Base-by-base conservation (phyloP, 805 yeast species). In the Tetrapisispora namnaoensis region DNA sequence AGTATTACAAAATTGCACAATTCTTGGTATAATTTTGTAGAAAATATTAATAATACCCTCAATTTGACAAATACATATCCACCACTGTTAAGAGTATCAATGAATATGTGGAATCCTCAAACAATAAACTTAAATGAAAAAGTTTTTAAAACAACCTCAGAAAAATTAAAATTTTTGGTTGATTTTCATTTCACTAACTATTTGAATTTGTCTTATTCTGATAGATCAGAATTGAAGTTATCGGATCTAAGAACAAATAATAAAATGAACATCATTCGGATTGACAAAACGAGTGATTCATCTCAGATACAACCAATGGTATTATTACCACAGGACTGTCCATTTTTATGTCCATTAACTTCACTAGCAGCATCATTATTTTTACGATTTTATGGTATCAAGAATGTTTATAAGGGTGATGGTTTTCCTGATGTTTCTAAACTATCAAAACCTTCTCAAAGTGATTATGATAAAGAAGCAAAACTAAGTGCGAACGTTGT, bases 171-270 rank as follows among this genome's bases (percentile, higher is more conserved):
- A 30, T 62, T 64, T 42, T 49, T 65, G 21, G 56, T 59, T 10
- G 69, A 65, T 44, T 65, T 59, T 52, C 67, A 62, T 24, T 51
- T 62, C 28, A 51, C 60, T n/a, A 52, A 52, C 34, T 58, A 55
- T 44, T 49, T 57, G 37, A 58, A 55, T 38, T 44, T 63, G 42
- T 47, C 55, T 11, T 62, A 55, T 42, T 50, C 47, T 28, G 55
- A 61, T 42, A 53, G 67, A 49, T 51, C 66, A 16, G 47, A 42
- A 32, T 45, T 64, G 13, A 59, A 55, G 49, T 41, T 64, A 34
- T 41, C 53, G 6, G 53, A 57, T 40, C 47, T 64, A 36, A 44
- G 43, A 17, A 38, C 32, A 6, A 34, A 20, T 16, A 40, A 47
- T 8, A 39, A 41, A 21, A 20, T 30, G 20, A 49, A 49, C 13